Evolutionary conservation across 495 filamentous ascomycete species (phyloP), one percentile per base, ranked within the genome.

Genomic region (Penicillium tannophilum): DNA sequence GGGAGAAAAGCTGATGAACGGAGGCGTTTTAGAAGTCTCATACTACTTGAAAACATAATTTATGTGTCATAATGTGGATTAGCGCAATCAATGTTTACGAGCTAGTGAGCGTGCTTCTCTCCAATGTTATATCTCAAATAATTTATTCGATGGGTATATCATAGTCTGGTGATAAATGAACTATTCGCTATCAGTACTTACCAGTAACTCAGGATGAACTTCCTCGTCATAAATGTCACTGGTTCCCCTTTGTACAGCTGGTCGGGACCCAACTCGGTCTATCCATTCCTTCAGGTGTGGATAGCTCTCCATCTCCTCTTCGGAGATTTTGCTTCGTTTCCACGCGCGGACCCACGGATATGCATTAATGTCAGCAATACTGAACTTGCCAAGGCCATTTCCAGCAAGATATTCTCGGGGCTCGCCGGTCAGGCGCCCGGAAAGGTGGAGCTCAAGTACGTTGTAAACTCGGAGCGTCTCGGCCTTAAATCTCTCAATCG

Each of bases 361-460:
- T 14, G 42, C 42, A 45, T 45, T 45, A 14, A 45, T 20, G 20
- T 45, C 42, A 45, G 42, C 42, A 45, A 45, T 16, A 45, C 42
- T 45, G 42, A 45, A 45, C 9, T 45, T 45, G n/a, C 42, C 42
- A 45, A 20, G n/a, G 4, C 42, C 42, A 45, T 45, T 45, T 45
- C 42, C 42, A 45, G 42, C 42, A 14, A 53, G 50, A 42, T 41
- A 42, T 42, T 11, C 50, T 9, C 50, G 50, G 35, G 50, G 33
- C n/a, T 53, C 26, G 10, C 50, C 26, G 50, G 10, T 53, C 12
- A 42, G 33, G 17, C n/a, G 3, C 12, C 50, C 50, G 41, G 33
- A 36, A 12, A 36, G 33, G 33, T 36, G 9, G 33, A 36, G 33
- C 33, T 36, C 33, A 14, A 36, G 8, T 9, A 36, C 33, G 12